phyloP scores from a whole-genome alignment of 2,329 filamentous ascomycete genomes.

The Fusarium gaditjirri region DNA sequence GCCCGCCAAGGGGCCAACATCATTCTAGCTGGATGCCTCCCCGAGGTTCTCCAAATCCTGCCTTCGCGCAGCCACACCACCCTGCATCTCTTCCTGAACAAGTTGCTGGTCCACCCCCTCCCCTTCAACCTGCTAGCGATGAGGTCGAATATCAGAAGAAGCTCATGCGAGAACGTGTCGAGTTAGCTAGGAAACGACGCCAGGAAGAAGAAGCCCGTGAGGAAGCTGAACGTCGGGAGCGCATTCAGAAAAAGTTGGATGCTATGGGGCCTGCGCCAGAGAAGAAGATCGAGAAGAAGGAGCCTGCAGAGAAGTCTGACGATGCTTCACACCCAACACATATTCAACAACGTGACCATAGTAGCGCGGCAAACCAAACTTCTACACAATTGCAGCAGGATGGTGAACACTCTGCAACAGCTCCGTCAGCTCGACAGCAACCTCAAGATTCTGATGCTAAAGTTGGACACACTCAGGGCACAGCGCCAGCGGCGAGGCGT shows the following conservation, averaged over 20 bases:
- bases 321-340: conserved; percentile 46
- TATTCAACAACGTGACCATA: conserved; percentile 50
- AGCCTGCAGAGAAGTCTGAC: conserved; percentile 55
- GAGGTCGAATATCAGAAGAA: conserved; percentile 74
- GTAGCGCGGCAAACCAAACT: conserved; percentile 1
- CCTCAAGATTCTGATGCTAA: conserved; percentile 21
- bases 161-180: conserved; percentile 77
- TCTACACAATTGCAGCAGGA: conserved; percentile 36
- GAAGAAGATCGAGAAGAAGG: conserved; percentile 67
- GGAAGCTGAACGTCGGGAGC: conserved; percentile 76
- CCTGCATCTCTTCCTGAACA: conserved; percentile 43
- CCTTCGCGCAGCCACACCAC: conserved; percentile 55
- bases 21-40: conserved; percentile 44
- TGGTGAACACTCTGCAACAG: conserved; percentile 6
- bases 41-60: conserved; percentile 56
- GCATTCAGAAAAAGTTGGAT: conserved; percentile 77
- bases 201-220: conserved; percentile 76
- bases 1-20: conserved; percentile 42
- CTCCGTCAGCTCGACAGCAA: conserved; percentile 15
- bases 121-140: conserved; percentile 55
- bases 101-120: conserved; percentile 47
- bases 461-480: conserved; percentile 19
- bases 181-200: conserved; percentile 74
- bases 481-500: conserved; percentile 41
- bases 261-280: conserved; percentile 74